A percentile compares a stretch with the other conserved stretches of the same genome.
Evolutionary conservation across 2,329 filamentous ascomycete genomes (phyloP).

Genomic region (Pyrenophora tritici-repentis): DNA sequence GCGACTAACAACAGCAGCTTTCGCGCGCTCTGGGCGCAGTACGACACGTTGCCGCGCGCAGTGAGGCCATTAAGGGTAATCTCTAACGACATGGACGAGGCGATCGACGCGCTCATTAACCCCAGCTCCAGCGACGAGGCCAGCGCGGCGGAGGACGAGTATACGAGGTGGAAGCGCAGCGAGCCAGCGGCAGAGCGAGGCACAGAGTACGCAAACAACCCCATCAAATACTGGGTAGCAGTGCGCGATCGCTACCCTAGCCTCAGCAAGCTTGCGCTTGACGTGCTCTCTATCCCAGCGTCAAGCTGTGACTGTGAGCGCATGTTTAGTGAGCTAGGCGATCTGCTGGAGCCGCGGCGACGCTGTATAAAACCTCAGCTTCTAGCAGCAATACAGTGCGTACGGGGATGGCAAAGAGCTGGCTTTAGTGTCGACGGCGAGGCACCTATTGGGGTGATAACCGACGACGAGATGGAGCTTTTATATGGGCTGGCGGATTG

Average conservation of each 20-base stretch:
- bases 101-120: background rate
- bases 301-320: no score
- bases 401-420: background rate
- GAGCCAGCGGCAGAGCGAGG: conserved; percentile 2
- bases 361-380: no score
- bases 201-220: conserved; percentile 3
- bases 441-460: background rate
- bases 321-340: no score
- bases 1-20: background rate
- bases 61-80: background rate
- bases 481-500: background rate
- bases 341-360: no score
- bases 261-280: no score
- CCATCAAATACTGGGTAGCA: conserved; percentile 5
- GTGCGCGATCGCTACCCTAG: conserved; percentile 10
- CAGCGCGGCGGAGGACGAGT: no score
- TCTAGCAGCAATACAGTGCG: no score
- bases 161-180: conserved; percentile 2
- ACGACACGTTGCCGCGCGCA: background rate
- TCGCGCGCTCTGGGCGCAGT: background rate
- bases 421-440: background rate
- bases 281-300: no score
- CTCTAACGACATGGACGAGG: background rate
- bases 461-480: conserved; percentile 1
- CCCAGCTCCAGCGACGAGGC: background rate